phyloP scores from a whole-genome alignment of 2,329 filamentous ascomycete species.

The Aspergillus sp. region DNA sequence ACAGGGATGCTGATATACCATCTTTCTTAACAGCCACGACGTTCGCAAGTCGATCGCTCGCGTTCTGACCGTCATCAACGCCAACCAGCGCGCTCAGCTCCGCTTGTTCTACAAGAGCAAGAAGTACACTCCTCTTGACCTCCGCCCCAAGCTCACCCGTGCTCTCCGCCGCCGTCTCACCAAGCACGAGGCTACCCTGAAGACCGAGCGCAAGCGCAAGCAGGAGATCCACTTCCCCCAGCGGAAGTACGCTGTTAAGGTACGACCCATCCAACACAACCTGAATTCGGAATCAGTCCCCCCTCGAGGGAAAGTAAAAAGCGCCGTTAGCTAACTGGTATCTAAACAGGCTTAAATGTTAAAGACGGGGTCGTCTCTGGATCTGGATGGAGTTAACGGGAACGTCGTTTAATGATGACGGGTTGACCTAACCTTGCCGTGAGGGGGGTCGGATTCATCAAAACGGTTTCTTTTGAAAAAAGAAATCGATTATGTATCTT shows the following conservation, averaged over 20 bases:
- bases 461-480: constrained; percentile 16
- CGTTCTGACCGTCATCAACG: constrained; percentile 99
- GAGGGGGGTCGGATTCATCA: constrained; percentile 35
- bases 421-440: constrained; percentile 33
- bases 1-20: constrained; percentile 28
- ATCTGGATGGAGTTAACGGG: constrained; percentile 41
- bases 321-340: constrained; percentile 10
- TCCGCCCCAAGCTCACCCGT: constrained; percentile 97
- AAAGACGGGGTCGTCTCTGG: constrained; percentile 27
- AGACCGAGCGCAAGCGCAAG: constrained; percentile 97
- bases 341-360: constrained; percentile 34
- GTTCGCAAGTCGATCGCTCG: constrained; percentile 99
- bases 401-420: constrained; percentile 35
- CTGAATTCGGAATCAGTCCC: too few relatives aligned
- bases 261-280: constrained; percentile 46
- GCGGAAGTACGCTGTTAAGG: constrained; percentile 99
- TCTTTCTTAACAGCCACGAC: constrained; percentile 71
- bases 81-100: constrained; percentile 97
- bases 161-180: constrained; percentile 95
- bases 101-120: constrained; percentile 99
- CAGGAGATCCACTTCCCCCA: constrained; percentile 93
- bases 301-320: background rate
- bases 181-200: constrained; percentile 80
- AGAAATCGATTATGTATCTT: constrained; percentile 8
- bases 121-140: constrained; percentile 98